Conservation (phyloP, 371 early-diverging fungal species). For the Mucor lusitanicus region DNA sequence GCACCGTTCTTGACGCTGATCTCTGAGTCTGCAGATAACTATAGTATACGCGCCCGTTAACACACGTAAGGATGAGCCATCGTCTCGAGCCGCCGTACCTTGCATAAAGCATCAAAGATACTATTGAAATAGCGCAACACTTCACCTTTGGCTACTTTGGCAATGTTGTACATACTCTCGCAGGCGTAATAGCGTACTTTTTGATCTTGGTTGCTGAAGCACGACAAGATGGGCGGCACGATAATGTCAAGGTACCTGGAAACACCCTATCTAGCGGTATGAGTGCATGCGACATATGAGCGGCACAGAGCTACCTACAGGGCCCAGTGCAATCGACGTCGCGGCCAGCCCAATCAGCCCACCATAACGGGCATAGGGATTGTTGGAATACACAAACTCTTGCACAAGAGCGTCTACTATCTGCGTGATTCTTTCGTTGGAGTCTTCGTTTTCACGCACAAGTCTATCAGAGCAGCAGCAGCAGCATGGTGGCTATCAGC, state of each 20-base stretch:
- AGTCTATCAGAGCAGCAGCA: slow-evolving; percentile 61
- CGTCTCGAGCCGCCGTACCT: slow-evolving; percentile 63
- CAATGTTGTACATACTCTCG: slow-evolving; percentile 94
- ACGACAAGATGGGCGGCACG: slow-evolving; percentile 89
- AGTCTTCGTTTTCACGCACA: slow-evolving; percentile 67
- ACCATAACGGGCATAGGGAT: slow-evolving; percentile 85
- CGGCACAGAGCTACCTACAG: slow-evolving; percentile 35
- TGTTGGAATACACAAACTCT: slow-evolving; percentile 82
- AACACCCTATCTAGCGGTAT: slow-evolving; percentile 50
- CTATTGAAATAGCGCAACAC: slow-evolving; percentile 90
- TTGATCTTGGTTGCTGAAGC: slow-evolving; percentile 85
- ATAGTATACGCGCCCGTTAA: neutral
- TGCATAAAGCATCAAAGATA: slow-evolving; percentile 89
- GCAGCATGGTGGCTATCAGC: neutral
- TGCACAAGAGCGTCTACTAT: slow-evolving; percentile 74
- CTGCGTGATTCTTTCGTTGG: slow-evolving; percentile 55
- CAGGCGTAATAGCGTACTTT: slow-evolving; percentile 93
- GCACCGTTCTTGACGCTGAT: slow-evolving; percentile 87
- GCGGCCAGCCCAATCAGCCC: slow-evolving; percentile 92
- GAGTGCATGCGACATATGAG: neutral
- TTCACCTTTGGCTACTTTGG: slow-evolving; percentile 86
- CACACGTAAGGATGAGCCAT: too few species aligned
- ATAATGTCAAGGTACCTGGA: slow-evolving; percentile 71
- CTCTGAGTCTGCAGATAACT: slow-evolving; percentile 85
- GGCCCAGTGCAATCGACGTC: slow-evolving; percentile 83